Evolutionary conservation across 306 rosid genomes (phyloP).

Genomic region (Glycine latifolia): DNA sequence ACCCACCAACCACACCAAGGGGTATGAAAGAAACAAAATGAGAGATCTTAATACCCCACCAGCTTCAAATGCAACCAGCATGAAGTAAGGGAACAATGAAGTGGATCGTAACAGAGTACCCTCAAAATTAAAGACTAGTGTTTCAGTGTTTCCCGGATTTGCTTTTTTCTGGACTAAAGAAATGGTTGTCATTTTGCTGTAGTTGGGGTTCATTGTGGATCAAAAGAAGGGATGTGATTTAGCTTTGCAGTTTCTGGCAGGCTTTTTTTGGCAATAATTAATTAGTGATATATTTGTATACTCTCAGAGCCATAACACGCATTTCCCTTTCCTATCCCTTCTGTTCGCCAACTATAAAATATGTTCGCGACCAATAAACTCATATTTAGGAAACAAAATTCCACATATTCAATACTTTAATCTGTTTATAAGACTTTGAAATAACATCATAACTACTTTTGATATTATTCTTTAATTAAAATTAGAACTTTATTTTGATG

Average conservation of each 20-base stretch:
- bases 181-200: constrained; percentile 28
- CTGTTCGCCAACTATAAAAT: too few relatives aligned
- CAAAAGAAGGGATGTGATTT: background rate
- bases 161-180: constrained; percentile 11
- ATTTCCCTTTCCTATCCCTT: too few relatives aligned
- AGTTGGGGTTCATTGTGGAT: background rate
- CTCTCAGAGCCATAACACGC: too few relatives aligned
- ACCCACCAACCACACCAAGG: constrained; percentile 63
- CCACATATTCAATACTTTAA: too few relatives aligned
- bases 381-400: background rate
- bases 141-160: constrained; percentile 35
- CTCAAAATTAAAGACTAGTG: constrained; percentile 61
- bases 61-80: constrained; percentile 81
- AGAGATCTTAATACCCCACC: constrained; percentile 64
- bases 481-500: too few relatives aligned
- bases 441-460: too few relatives aligned
- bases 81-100: constrained; percentile 75
- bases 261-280: background rate
- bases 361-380: background rate
- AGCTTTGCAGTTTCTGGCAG: background rate
- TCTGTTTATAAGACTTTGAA: too few relatives aligned
- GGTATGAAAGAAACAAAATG: constrained; percentile 61
- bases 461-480: too few relatives aligned
- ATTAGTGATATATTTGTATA: background rate
- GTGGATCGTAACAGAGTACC: constrained; percentile 57